Base-by-base conservation (phyloP, 371 early-diverging fungal genomes). In the Rhizomucor miehei region DNA sequence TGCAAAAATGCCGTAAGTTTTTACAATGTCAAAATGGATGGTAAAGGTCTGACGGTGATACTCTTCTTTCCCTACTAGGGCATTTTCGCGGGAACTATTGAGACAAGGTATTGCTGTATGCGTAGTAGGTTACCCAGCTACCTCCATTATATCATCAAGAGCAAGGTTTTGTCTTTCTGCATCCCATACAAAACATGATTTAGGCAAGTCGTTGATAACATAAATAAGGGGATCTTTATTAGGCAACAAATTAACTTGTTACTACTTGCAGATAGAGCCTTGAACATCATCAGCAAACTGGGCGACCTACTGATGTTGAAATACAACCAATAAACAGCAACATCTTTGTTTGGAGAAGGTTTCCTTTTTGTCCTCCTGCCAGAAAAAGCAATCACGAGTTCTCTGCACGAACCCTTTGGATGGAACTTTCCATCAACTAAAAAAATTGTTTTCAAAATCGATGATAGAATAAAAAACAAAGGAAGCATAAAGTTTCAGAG, bases 121-220 rank as follows among this genome's bases (percentile, higher is more conserved):
- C 20, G 96, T 99, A 10, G 99, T 98, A 2, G 95, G 94, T 25
- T 97, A 95, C 75, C 99, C 99, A 0, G 94, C 95, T 4, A 94
- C 94, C 0, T 92, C 97, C 16, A 90, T 99, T 51, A 90, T 98
- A 46, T 84, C 93, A 6, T 88, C 91, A 14, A 84, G 99, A 40
- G 97, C 93, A 17, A 77, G 99, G 43, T 92, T 99, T 84, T 99
- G 99, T 76, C 65, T 99, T 43, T 92, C 93, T 21, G 91, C 98
- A 2, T 82, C 97, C 14, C 99, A 99, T 69, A 95, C 93, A 12
- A 88, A 85, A 71, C 93, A 95, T 69, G 99, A 99, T 66, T 66
- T 99, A 24, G 89, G 55, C 52, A 52, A 47, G 17, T 53, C 29
- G 3, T 16, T 11, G 23, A 38, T 17, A 19, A 9, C 16, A 19